Evolutionary conservation across 805 yeast genomes (phyloP).

Genomic region (Candida ulmi): DNA sequence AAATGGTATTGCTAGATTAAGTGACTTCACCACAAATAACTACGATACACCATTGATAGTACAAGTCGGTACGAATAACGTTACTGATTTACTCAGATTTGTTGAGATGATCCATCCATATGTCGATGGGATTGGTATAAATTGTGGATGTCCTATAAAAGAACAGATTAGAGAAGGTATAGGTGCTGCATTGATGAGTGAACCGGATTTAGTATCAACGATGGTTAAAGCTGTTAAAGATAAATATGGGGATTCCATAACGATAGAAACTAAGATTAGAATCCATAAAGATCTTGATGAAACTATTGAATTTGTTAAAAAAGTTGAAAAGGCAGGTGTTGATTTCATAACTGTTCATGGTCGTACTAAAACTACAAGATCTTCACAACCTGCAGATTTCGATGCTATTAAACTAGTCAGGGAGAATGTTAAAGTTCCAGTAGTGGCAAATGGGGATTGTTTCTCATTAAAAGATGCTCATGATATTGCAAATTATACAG

Average conservation of each 20-base stretch:
- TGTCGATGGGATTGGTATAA: constrained; percentile 90
- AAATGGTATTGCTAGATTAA: constrained; percentile 68
- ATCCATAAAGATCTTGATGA: constrained; percentile 73
- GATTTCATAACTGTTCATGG: constrained; percentile 96
- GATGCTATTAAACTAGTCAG: constrained; percentile 70
- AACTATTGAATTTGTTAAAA: constrained; percentile 66
- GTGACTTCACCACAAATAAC: constrained; percentile 80
- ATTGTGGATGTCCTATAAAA: constrained; percentile 96
- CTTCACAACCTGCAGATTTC: constrained; percentile 75
- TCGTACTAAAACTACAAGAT: constrained; percentile 76
- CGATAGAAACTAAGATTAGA: constrained; percentile 87
- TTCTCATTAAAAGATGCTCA: constrained; percentile 60
- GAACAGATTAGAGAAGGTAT: constrained; percentile 95
- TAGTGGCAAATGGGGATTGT: constrained; percentile 98
- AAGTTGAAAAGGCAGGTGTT: constrained; percentile 81
- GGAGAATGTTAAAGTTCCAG: constrained; percentile 56
- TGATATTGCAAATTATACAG: constrained; percentile 57
- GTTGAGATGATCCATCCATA: constrained; percentile 86
- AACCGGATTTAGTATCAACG: constrained; percentile 69
- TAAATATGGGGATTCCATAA: constrained; percentile 63
- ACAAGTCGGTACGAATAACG: constrained; percentile 88
- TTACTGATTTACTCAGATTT: constrained; percentile 72
- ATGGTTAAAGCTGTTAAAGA: constrained; percentile 83
- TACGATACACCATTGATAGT: constrained; percentile 70
- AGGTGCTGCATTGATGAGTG: constrained; percentile 90